Conservation (phyloP, 495 filamentous ascomycete genomes). For the Penicillium chermesinum region DNA sequence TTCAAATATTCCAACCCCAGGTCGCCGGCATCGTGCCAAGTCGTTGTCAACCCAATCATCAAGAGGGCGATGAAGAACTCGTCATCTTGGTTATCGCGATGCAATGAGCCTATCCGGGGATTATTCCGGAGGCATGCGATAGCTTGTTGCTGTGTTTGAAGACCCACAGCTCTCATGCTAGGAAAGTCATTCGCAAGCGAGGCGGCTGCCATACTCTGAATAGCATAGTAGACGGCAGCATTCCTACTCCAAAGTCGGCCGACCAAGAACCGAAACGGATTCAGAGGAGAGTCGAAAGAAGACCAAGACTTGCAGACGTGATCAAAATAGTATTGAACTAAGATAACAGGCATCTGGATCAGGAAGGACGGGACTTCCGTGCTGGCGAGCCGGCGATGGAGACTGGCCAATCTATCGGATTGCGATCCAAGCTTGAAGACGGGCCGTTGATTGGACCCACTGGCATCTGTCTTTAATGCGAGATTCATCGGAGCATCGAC, state of each 20-base stretch:
- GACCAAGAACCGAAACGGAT: conserved; percentile 20
- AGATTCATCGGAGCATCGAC: conserved; percentile 10
- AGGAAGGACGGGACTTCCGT: conserved; percentile 20
- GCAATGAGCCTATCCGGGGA: conserved; percentile 9
- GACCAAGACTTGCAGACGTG: conserved; percentile 26
- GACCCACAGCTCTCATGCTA: conserved; percentile 19
- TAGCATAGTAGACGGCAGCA: conserved; percentile 24
- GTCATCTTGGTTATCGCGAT: conserved; percentile 19
- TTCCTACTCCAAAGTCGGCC: conserved; percentile 24
- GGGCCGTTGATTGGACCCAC: background rate
- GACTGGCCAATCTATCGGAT: conserved; percentile 15
- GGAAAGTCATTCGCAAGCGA: conserved; percentile 25
- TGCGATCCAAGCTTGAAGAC: conserved; percentile 1
- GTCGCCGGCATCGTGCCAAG: conserved; percentile 21
- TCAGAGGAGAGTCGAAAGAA: conserved; percentile 24
- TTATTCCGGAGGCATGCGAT: conserved; percentile 21
- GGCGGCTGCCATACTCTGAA: conserved; percentile 25
- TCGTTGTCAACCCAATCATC: conserved; percentile 22
- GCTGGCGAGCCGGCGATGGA: conserved; percentile 17
- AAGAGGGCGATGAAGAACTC: conserved; percentile 23
- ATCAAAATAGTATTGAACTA: conserved; percentile 26
- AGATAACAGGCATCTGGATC: conserved; percentile 21
- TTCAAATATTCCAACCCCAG: conserved; percentile 20
- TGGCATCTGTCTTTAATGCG: background rate
- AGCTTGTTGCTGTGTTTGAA: conserved; percentile 23